Evolutionary conservation across 352 stramenopile genomes (phyloP).

Genomic region (Bremia lactucae): DNA sequence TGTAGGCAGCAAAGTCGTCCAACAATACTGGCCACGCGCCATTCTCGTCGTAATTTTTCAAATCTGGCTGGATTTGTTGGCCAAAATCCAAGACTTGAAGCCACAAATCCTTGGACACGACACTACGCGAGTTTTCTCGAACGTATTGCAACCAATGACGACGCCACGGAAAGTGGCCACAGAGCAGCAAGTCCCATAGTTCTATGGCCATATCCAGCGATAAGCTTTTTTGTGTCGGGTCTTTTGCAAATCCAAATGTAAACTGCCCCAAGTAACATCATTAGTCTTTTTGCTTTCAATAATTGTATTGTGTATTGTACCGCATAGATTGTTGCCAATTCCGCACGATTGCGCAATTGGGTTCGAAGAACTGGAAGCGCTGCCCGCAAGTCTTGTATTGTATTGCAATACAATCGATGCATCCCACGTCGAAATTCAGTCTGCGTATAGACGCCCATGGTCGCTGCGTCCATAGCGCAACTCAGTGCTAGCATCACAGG

Average conservation of each 20-base stretch:
- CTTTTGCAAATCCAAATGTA: conserved; percentile 75
- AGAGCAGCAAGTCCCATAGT: conserved; percentile 68
- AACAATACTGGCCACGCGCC: conserved; percentile 78
- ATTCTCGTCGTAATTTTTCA: conserved; percentile 85
- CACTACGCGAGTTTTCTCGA: conserved; percentile 51
- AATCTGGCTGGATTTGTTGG: conserved; percentile 45
- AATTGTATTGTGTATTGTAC: conserved; percentile 16
- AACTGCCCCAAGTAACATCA: conserved; percentile 49
- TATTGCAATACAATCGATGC: conserved; percentile 50
- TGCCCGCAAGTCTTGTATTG: conserved; percentile 39
- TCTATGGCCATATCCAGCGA: conserved; percentile 54
- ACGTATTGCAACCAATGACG: conserved; percentile 66
- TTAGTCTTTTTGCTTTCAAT: not conserved
- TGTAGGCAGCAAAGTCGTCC: conserved; percentile 71
- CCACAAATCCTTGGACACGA: conserved; percentile 80
- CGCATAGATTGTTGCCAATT: conserved; percentile 79
- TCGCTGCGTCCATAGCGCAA: conserved; percentile 64
- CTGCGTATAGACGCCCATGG: conserved; percentile 71
- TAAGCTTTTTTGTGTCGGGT: conserved; percentile 74
- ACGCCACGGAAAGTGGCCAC: conserved; percentile 47
- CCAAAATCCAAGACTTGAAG: conserved; percentile 81
- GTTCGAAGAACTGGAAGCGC: conserved; percentile 41
- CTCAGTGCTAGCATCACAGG: conserved; percentile 72
- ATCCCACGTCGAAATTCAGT: conserved; percentile 63
- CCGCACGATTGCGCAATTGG: conserved; percentile 31